Evolutionary conservation across 2,329 filamentous ascomycete genomes (phyloP).

Genomic region (Phialocephala sp.): DNA sequence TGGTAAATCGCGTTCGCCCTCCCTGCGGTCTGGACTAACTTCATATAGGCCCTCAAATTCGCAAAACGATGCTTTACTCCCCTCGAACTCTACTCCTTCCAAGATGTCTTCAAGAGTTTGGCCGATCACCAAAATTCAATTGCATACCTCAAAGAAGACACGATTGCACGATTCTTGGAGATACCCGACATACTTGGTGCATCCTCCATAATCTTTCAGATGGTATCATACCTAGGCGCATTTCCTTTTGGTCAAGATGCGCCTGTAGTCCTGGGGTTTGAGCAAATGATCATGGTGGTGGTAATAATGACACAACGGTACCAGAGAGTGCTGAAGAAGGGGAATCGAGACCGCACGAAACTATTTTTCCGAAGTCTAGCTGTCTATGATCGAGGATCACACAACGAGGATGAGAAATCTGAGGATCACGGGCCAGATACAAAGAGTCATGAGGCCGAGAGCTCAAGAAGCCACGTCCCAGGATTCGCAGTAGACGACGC

Average conservation of each 20-base stretch:
- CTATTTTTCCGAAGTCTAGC: constrained; percentile 75
- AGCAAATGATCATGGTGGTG: constrained; percentile 74
- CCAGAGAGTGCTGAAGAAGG: constrained; percentile 63
- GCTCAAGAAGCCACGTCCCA: constrained; percentile 28
- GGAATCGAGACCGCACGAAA: constrained; percentile 63
- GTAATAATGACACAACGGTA: constrained; percentile 76
- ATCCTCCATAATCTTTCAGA: constrained; percentile 73
- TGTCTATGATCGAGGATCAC: constrained; percentile 65
- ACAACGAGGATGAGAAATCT: constrained; percentile 28
- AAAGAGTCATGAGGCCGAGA: constrained; percentile 47
- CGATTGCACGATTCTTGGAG: constrained; percentile 73
- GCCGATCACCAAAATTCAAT: constrained; percentile 67
- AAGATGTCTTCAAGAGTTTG: constrained; percentile 73
- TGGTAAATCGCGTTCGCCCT: constrained; percentile 35
- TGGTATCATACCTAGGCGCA: constrained; percentile 72
- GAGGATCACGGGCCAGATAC: constrained; percentile 44
- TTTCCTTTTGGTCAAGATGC: constrained; percentile 77
- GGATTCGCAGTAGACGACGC: constrained; percentile 52
- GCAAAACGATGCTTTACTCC: constrained; percentile 73
- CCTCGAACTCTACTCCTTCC: constrained; percentile 75
- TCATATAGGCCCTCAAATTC: constrained; percentile 62
- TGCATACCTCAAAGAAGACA: constrained; percentile 72
- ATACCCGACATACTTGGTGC: constrained; percentile 72
- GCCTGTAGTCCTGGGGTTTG: constrained; percentile 71
- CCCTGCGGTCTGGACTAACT: constrained; percentile 21